Conservation (phyloP, 1,139 yeast genomes). For the Pichia sp. region DNA sequence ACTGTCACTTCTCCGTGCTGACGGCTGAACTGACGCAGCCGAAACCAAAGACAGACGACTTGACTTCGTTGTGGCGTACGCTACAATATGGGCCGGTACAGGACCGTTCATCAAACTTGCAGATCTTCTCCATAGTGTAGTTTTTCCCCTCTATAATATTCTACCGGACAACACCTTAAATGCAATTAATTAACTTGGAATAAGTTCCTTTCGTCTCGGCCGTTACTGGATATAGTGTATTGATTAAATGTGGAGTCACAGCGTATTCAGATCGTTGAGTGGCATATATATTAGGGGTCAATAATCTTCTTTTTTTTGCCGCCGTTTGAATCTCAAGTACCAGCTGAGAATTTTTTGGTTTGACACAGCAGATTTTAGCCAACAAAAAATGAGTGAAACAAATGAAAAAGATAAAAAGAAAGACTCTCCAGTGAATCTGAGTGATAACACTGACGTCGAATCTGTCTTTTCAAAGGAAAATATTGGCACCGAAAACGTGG, state of each 20-base stretch:
- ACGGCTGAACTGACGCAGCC: too few relatives aligned
- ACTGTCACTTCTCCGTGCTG: too few relatives aligned
- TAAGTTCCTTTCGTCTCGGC: neutral
- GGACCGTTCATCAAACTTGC: too few relatives aligned
- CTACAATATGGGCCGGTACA: too few relatives aligned
- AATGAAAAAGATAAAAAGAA: neutral
- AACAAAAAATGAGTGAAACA: neutral
- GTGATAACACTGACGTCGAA: neutral
- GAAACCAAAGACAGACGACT: too few relatives aligned
- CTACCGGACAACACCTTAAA: too few relatives aligned
- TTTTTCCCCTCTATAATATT: neutral
- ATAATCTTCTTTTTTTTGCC: neutral
- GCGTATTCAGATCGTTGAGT: too few relatives aligned
- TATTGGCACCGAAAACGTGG: neutral
- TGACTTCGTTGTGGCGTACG: too few relatives aligned
- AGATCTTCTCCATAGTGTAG: too few relatives aligned
- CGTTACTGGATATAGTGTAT: too few relatives aligned
- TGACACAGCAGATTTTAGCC: neutral
- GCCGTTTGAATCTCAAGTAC: neutral
- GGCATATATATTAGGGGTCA: neutral
- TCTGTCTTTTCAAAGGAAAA: neutral
- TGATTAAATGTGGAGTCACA: neutral
- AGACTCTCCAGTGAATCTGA: neutral
- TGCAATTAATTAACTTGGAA: too few relatives aligned
- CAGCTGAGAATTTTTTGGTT: neutral